Evolutionary conservation across 768 basidiomycete species (phyloP), one percentile per base, ranked within the genome.

Genomic region (Mrakia gelida): DNA sequence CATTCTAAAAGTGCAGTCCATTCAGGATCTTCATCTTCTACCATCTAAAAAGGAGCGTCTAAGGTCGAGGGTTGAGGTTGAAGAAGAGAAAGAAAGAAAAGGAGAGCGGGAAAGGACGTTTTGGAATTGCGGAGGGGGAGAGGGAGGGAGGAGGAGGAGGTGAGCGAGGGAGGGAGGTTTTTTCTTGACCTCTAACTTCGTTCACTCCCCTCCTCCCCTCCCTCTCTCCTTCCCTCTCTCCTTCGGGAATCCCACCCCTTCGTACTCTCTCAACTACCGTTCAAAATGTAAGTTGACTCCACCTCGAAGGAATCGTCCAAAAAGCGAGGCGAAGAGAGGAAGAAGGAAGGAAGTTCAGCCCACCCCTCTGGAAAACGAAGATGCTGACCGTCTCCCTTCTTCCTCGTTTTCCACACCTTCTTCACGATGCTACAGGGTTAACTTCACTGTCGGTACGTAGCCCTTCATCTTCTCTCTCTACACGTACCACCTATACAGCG

Each of bases 381-480:
- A 54, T 54, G 43, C 30, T 52, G 54, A 54, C 59, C 73, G 26
- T 28, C 34, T 28, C 23, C 38, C 26, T 56, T 11, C 32, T 43
- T 18, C 34, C 56, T 32, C 34, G 16, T 73, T 41, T 52, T 26
- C 30, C 34, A 23, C 30, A 2, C 59, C 10, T 56, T 23, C 32
- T 30, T 10, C 38, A 3, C 32, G 13, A 65, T 11, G 15, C 30
- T 54, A 26, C 76, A 78, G 77, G 77, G 77, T 78, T 78, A 73
- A 78, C 77, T 78, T 78, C 72, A 78, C 77, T 59, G 52, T 73
- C 77, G 74, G 56, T 75, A 65, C 32, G 63, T 65, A 65, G 11
- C 7, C 16, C 18, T 21, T 6, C 4, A 6, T 65, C 30, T 0
- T 5, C 30, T 34, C 30, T 21, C 11, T 9, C n/a, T 8, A 32